Conservation (phyloP, 2,329 filamentous ascomycete genomes). For the Stagonosporopsis tanaceti region DNA sequence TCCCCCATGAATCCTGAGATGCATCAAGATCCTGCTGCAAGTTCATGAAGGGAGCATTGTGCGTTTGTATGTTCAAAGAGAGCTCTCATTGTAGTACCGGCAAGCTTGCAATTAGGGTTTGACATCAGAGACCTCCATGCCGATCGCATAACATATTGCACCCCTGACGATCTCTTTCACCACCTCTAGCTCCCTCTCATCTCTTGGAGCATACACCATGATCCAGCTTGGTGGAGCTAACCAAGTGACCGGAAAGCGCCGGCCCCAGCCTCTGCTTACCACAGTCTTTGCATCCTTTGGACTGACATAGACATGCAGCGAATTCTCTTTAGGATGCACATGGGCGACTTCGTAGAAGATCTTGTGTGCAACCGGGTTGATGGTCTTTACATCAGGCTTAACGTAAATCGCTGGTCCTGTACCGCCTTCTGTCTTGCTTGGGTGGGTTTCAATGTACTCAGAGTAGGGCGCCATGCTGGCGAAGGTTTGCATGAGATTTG, state of each 20-base stretch:
- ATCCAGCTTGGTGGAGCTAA: slow-evolving; percentile 44
- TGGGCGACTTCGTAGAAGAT: slow-evolving; percentile 58
- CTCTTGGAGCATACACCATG: slow-evolving; percentile 82
- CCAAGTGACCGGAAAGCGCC: slow-evolving; percentile 61
- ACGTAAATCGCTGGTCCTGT: slow-evolving; percentile 45
- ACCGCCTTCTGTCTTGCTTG: slow-evolving; percentile 43
- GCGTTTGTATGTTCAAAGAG: too few relatives aligned
- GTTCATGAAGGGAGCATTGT: background rate
- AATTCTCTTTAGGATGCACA: slow-evolving; percentile 77
- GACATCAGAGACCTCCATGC: slow-evolving; percentile 26
- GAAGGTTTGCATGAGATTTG: slow-evolving; percentile 34
- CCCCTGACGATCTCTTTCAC: slow-evolving; percentile 76
- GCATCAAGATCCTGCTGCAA: background rate
- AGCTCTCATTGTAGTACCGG: background rate
- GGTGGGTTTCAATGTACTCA: slow-evolving; percentile 28
- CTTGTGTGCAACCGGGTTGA: slow-evolving; percentile 40
- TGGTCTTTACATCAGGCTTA: slow-evolving; percentile 31
- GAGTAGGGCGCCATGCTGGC: slow-evolving; percentile 28
- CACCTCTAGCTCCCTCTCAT: slow-evolving; percentile 71
- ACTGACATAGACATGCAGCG: slow-evolving; percentile 80
- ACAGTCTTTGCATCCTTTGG: slow-evolving; percentile 77
- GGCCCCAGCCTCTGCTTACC: slow-evolving; percentile 78
- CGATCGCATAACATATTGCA: slow-evolving; percentile 70
- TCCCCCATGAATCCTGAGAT: background rate
- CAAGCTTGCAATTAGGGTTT: background rate